A percentile compares a stretch with the other conserved stretches of the same genome.
Evolutionary conservation across 306 rosid species (phyloP).

Genomic region (Senna siamea): DNA sequence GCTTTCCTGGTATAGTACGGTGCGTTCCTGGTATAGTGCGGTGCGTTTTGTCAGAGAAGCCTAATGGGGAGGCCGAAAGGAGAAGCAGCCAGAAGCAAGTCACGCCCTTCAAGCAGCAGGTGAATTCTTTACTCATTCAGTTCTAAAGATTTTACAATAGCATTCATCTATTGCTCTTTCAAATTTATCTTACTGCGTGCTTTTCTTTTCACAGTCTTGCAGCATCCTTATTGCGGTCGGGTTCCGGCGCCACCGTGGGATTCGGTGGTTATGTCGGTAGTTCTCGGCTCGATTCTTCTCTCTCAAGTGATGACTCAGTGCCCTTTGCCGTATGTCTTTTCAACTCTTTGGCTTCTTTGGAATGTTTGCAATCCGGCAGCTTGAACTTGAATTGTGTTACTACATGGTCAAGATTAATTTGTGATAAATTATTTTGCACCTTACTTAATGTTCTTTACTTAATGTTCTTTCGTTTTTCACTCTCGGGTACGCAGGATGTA

Average conservation of each 20-base stretch:
- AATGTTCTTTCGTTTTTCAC: background rate
- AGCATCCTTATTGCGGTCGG: constrained; percentile 82
- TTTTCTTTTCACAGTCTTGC: constrained; percentile 60
- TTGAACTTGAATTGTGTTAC: constrained; percentile 27
- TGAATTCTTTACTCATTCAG: constrained; percentile 5
- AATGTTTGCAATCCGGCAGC: background rate
- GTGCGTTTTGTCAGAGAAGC: background rate
- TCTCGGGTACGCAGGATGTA: constrained; percentile 59
- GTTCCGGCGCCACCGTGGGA: constrained; percentile 67
- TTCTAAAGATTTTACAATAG: no score
- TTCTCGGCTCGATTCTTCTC: constrained; percentile 73
- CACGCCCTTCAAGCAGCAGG: constrained; percentile 97
- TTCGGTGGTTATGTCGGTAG: constrained; percentile 93
- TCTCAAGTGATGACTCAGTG: constrained; percentile 61
- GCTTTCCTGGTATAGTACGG: background rate
- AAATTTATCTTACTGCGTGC: background rate
- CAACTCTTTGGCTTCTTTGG: background rate
- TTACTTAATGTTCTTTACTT: background rate
- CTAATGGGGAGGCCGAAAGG: constrained; percentile 88
- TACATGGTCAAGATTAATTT: constrained; percentile 3
- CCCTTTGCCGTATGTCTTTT: constrained; percentile 56
- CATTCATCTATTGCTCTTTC: background rate
- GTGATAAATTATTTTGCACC: background rate
- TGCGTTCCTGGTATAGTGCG: background rate
- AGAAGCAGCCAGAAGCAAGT: constrained; percentile 77